A percentile compares a stretch with the other conserved stretches of the same genome.
phyloP scores from a whole-genome alignment of 257 asterid genomes.

The Solanum sitiens region DNA sequence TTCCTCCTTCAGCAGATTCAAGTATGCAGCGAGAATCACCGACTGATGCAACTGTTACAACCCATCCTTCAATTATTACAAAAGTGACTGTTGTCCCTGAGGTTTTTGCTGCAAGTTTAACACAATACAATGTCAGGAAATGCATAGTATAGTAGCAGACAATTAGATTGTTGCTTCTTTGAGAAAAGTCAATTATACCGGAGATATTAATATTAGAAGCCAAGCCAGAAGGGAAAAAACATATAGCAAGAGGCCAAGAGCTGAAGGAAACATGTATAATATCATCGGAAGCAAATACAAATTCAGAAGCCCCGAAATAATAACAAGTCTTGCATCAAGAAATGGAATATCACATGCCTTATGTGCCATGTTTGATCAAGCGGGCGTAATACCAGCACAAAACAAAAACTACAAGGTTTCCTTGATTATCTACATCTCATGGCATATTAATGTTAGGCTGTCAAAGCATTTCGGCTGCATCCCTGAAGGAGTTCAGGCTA shows the following conservation, averaged over 20 bases:
- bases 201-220: not conserved
- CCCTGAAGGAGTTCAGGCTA: not conserved
- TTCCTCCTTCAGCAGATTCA: conserved; percentile 85
- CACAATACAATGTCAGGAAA: conserved; percentile 14
- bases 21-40: conserved; percentile 96
- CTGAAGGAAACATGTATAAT: not conserved
- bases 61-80: conserved; percentile 94
- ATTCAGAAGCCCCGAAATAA: not conserved
- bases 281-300: not conserved
- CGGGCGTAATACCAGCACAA: not conserved
- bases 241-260: not conserved
- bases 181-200: not conserved
- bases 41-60: conserved; percentile 88
- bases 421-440: not conserved
- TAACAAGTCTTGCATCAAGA: not conserved
- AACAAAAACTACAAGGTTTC: not conserved
- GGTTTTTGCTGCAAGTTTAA: conserved; percentile 53
- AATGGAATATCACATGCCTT: not conserved
- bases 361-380: not conserved
- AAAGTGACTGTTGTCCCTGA: conserved; percentile 97
- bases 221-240: not conserved
- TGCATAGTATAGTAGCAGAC: not conserved
- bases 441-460: not conserved
- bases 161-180: not conserved
- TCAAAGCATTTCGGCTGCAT: not conserved